phyloP scores from a whole-genome alignment of 805 yeast species.

The Hanseniaspora thailandica region DNA sequence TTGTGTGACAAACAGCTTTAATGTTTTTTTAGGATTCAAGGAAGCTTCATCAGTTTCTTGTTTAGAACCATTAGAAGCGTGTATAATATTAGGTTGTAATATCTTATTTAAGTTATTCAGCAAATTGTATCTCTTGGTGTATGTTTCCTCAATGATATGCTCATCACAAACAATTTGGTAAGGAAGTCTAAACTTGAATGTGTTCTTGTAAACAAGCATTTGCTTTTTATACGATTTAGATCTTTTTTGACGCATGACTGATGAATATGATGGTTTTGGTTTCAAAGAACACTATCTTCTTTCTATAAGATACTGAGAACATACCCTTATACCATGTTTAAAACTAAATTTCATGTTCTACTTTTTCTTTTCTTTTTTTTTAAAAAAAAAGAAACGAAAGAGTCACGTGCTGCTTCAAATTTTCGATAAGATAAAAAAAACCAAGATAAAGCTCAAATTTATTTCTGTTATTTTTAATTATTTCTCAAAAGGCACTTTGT shows the following conservation, averaged over 20 bases:
- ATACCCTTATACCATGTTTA: too few relatives aligned
- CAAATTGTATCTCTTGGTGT: slow-evolving; percentile 61
- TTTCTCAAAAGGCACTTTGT: too few relatives aligned
- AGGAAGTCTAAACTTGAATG: slow-evolving; percentile 89
- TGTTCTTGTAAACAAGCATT: slow-evolving; percentile 69
- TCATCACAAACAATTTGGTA: slow-evolving; percentile 84
- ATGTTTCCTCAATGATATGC: slow-evolving; percentile 55
- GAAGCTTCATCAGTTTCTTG: slow-evolving; percentile 58
- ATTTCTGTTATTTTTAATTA: not conserved
- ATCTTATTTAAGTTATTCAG: slow-evolving; percentile 70
- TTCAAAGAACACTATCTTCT: too few relatives aligned
- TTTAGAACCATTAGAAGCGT: slow-evolving; percentile 34
- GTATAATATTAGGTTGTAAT: slow-evolving; percentile 39
- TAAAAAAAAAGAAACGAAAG: not conserved
- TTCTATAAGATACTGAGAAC: too few relatives aligned
- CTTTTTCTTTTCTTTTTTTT: too few relatives aligned
- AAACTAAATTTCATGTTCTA: not conserved
- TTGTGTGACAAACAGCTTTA: slow-evolving; percentile 47
- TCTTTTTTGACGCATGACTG: slow-evolving; percentile 86
- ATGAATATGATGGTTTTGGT: not conserved
- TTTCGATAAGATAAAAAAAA: too few relatives aligned
- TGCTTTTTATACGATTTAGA: slow-evolving; percentile 90
- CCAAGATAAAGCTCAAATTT: too few relatives aligned
- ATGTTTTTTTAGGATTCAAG: slow-evolving; percentile 8
- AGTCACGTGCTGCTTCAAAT: not conserved